These are phyloP conservation scores for Keithomyces neogunnii DNA, from an alignment of 2,329 filamentous ascomycete genomes.

Conservation along the genomic window DNA sequence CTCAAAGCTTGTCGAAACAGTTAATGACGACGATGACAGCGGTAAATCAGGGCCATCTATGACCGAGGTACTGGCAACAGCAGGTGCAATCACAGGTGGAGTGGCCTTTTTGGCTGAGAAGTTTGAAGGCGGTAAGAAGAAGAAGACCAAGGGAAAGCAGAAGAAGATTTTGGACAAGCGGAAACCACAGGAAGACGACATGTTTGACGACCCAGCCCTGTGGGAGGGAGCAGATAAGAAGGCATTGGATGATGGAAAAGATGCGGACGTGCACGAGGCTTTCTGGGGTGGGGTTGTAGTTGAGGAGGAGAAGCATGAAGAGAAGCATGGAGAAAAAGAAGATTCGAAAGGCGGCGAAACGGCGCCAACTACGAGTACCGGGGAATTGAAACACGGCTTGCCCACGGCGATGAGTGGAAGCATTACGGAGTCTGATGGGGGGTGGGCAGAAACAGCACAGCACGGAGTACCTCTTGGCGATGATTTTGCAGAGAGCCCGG, in stretches of 20 bases:
- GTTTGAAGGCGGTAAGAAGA: conserved; percentile 21
- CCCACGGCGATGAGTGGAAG: conserved; percentile 10
- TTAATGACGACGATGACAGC: not conserved
- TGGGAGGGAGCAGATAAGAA: conserved; percentile 36
- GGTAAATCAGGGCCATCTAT: conserved; percentile 7
- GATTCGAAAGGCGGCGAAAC: not conserved
- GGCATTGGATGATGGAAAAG: conserved; percentile 15
- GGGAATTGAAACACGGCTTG: conserved; percentile 8
- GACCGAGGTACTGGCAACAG: conserved; percentile 16
- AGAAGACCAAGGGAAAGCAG: conserved; percentile 14
- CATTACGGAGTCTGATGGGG: conserved; percentile 13
- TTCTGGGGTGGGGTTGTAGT: conserved; percentile 21
- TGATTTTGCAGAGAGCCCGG: conserved; percentile 28
- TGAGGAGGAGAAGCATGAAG: conserved; percentile 4
- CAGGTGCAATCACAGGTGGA: conserved; percentile 14
- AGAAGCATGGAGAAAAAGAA: conserved; percentile 1
- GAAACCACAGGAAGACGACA: conserved; percentile 29
- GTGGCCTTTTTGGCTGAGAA: conserved; percentile 27
- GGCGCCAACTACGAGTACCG: not conserved
- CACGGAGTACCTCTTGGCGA: conserved; percentile 17
- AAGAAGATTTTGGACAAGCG: conserved; percentile 32
- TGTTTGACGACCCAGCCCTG: conserved; percentile 35
- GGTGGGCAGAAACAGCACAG: conserved; percentile 15
- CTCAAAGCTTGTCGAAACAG: not conserved
- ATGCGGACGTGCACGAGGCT: conserved; percentile 11